Evolutionary conservation across 768 basidiomycete genomes (phyloP).

Genomic region (Naganishia friedmannii): DNA sequence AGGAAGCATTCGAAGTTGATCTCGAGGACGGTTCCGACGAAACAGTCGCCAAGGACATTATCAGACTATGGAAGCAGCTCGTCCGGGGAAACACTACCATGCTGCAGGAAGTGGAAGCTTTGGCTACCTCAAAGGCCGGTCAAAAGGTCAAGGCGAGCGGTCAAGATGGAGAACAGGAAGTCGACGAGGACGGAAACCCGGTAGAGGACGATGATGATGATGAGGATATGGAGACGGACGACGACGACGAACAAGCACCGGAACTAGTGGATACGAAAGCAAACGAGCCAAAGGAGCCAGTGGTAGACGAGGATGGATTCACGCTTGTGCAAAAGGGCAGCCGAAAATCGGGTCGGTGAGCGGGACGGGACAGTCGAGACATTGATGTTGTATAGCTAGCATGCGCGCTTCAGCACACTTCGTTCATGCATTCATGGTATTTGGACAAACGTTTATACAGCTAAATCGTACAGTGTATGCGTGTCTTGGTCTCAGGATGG

Average conservation of each 20-base stretch:
- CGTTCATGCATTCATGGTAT: neutral
- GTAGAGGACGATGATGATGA: conserved; percentile 34
- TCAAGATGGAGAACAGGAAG: conserved; percentile 46
- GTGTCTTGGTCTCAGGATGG: neutral
- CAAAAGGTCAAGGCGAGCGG: conserved; percentile 36
- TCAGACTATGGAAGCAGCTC: conserved; percentile 42
- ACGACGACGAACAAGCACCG: conserved; percentile 58
- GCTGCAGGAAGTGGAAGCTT: conserved; percentile 63
- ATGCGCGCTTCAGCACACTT: neutral
- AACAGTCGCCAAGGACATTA: conserved; percentile 64
- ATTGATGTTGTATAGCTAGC: neutral
- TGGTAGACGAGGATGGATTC: conserved; percentile 91
- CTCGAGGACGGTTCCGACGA: conserved; percentile 83
- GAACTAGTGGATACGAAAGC: conserved; percentile 56
- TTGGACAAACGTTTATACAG: neutral
- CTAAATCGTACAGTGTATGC: neutral
- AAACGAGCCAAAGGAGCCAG: conserved; percentile 57
- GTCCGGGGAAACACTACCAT: conserved; percentile 56
- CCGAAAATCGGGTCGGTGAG: conserved; percentile 11
- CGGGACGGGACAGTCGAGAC: neutral
- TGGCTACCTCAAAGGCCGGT: conserved; percentile 35
- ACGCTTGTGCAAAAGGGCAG: conserved; percentile 61
- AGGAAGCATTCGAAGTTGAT: conserved; percentile 78
- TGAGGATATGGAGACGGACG: conserved; percentile 37
- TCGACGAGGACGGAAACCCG: conserved; percentile 31